phyloP scores from a whole-genome alignment of 2,329 filamentous ascomycete species.

The Sporothrix luriei region DNA sequence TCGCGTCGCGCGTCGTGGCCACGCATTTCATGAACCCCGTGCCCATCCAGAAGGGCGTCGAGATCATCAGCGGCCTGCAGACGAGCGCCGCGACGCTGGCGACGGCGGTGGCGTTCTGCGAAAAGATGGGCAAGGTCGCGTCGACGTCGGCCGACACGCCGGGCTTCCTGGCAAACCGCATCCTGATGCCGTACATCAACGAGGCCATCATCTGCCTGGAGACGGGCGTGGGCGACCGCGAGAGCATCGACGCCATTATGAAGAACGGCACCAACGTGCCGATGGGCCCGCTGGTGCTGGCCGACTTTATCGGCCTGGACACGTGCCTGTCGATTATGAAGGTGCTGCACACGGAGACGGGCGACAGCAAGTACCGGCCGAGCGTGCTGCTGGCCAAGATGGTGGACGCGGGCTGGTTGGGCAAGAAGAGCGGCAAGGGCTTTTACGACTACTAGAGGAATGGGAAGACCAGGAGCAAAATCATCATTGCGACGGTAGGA shows the following conservation, averaged over 20 bases:
- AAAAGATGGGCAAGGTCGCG: slow-evolving; percentile 88
- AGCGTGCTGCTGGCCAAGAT: slow-evolving; percentile 87
- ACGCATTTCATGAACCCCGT: slow-evolving; percentile 99
- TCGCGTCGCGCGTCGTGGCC: slow-evolving; percentile 79
- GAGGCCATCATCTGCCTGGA: slow-evolving; percentile 96
- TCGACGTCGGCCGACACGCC: slow-evolving; percentile 87
- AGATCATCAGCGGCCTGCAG: slow-evolving; percentile 94
- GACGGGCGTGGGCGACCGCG: slow-evolving; percentile 82
- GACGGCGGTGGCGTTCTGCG: slow-evolving; percentile 81
- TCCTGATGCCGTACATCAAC: slow-evolving; percentile 99
- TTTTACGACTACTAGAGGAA: slow-evolving; percentile 78
- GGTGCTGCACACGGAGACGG: slow-evolving; percentile 86
- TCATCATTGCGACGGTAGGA: not conserved
- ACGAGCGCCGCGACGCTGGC: slow-evolving; percentile 81
- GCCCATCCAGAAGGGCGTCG: slow-evolving; percentile 92
- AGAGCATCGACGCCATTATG: slow-evolving; percentile 97
- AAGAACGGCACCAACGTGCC: slow-evolving; percentile 98
- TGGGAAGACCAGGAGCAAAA: not conserved
- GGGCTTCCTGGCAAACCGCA: slow-evolving; percentile 93
- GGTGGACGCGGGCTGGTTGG: slow-evolving; percentile 96
- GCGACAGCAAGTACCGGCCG: slow-evolving; percentile 93
- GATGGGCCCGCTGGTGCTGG: slow-evolving; percentile 91
- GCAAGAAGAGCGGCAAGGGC: slow-evolving; percentile 95
- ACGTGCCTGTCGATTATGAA: slow-evolving; percentile 98
- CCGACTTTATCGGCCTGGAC: slow-evolving; percentile 96